Percentiles rank a stretch among this genome's conserved stretches.
Conservation (phyloP, 2,329 filamentous ascomycete genomes). For the Colletotrichum tamarilloi region DNA sequence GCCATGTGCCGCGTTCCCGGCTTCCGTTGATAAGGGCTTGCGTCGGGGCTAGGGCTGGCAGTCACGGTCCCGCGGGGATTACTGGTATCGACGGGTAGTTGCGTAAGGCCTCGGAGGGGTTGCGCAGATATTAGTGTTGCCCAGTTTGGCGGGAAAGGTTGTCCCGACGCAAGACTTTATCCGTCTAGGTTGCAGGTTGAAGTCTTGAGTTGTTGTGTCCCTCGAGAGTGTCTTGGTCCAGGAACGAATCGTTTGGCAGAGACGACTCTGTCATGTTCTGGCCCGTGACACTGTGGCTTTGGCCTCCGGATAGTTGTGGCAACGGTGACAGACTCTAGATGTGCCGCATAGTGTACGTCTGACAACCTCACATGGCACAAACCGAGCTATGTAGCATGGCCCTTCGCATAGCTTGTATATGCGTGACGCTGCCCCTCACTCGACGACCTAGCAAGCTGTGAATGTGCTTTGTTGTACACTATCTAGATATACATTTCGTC, state of each 20-base stretch:
- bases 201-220: no score
- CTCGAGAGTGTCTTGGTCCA: slow-evolving; percentile 4
- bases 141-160: background rate
- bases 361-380: background rate
- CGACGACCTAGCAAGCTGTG: background rate
- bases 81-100: background rate
- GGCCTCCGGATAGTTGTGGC: background rate
- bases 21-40: background rate
- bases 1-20: background rate
- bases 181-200: background rate
- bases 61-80: slow-evolving; percentile 1
- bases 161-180: background rate
- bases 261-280: background rate
- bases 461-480: background rate
- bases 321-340: background rate
- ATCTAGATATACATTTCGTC: no score
- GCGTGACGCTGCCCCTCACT: background rate
- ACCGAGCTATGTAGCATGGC: background rate
- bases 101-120: background rate
- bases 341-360: background rate
- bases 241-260: background rate
- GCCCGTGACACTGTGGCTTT: background rate
- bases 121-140: background rate
- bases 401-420: background rate
- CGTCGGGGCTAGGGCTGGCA: slow-evolving; percentile 1